Base-by-base conservation (phyloP, 805 yeast genomes). In the Saccharomyces jurei region DNA sequence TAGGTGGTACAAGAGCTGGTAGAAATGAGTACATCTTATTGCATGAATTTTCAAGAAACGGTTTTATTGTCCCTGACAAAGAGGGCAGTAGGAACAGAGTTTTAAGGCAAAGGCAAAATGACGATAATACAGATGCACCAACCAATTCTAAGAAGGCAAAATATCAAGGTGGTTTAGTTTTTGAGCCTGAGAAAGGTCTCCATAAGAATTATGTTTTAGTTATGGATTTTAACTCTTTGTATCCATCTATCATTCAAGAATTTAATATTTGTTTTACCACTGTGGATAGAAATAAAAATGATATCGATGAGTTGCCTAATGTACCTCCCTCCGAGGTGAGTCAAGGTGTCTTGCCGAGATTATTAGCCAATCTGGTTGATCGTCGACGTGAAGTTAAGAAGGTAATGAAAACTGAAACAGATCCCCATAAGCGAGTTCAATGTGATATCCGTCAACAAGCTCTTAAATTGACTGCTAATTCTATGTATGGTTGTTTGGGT, bases 401-500 rank as follows among this genome's bases (percentile, higher is more conserved):
- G 61, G 72, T 89, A 41, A 79, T 94, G 78, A 90, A 89, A 63
- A 84, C 83, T 60, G 85, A 91, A 32, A 77, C 79, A 48, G 81
- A 84, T 25, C 75, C 82, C 0, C 72, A 76, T 52, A 90, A 88
- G 66, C 81, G 72, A 54, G 86, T 88, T 0, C 97, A 92, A 66
- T 89, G 86, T 76, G 98, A 94, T 69, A 90, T 91, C 66, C 89
- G 91, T 66, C 99, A 94, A 71, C 95, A 87, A 69, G 98, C 99
- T 0, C 80, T 94, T 68, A 94, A 94, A 69, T 77, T 94, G 67
- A 95, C 99, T 2, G 99, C 99, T 29, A 94, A 94, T 72, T 94
- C 99, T n/a, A 92, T 94, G 97, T 94, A 94, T 73, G 99, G 99
- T 67, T 94, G 98, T 80, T 79, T 94, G 63, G 99, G 99, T 61